Base-by-base conservation (phyloP, 257 asterid genomes). In the Solanum verrucosum region DNA sequence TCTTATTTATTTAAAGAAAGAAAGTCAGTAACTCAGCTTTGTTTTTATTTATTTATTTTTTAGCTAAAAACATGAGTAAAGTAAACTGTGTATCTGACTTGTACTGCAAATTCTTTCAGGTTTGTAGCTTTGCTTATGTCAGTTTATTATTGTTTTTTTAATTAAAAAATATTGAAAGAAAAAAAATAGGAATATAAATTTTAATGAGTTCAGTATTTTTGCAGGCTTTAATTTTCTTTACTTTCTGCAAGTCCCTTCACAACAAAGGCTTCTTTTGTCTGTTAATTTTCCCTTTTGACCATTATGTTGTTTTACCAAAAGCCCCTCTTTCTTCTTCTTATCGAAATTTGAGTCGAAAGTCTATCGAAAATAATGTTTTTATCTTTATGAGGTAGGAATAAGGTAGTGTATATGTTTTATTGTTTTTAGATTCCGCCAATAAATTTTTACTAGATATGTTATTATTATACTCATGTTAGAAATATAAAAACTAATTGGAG, bases 21-120 rank as follows among this genome's bases (percentile, higher is more conserved):
- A 77, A 84, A 49, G 79, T 85, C 90, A 89, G 88, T 38, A 60
- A 81, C 85, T 91, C 91, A 89, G 91, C 87, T 37, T n/a, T 56
- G 75, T 89, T 88, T 56, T 88, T 87, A 25, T 65, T 71, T 70
- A 15, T 71, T 31, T 72, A 15, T 71, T 33, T 68, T 81, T 44
- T 79, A 88, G 84, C 84, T 81, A 89, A 84, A 87, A 9, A 86
- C 44, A n/a, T 29, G 29, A 86, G 37, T 63, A 84, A 86, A 90
- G 83, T 40, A 86, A 59, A 86, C 88, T 90, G 90, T 18, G 84
- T 89, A 65, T 89, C 90, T 84, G 92, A 84, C 65, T 83, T 40
- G 90, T 79, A 42, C 89, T 88, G 93, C 90, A 90, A 86, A 90
- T 89, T 84, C 92, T 87, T 88, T 82, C 25, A 83, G 71, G 44